These are phyloP conservation scores for Endogone sp. DNA, from an alignment of 192 early-diverging fungal species.

Conservation along the genomic window DNA sequence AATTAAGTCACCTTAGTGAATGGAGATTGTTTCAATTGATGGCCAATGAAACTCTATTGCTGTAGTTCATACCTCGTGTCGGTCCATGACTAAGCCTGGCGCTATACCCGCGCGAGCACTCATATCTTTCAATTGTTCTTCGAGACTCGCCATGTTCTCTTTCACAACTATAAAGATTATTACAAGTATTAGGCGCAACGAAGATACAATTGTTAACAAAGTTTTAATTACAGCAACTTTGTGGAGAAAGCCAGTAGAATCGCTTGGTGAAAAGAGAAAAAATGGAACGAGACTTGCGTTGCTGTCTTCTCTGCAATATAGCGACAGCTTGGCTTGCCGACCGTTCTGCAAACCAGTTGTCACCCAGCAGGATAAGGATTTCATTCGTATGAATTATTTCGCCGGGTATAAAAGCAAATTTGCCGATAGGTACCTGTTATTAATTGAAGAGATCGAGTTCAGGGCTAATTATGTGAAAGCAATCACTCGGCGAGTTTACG, in stretches of 20 bases:
- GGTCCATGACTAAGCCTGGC: constrained; percentile 5
- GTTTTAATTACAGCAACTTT: not conserved
- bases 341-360: constrained; percentile 87
- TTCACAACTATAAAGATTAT: constrained; percentile 47
- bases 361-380: constrained; percentile 81
- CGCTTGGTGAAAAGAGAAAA: not conserved
- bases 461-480: not conserved
- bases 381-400: constrained; percentile 91
- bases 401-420: constrained; percentile 84
- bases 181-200: no score
- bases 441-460: not conserved
- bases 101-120: constrained; percentile 20
- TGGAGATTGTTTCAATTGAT: not conserved
- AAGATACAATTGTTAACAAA: no score
- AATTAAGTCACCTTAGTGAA: no score
- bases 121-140: constrained; percentile 44
- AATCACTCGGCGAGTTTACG: not conserved
- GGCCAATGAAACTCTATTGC: not conserved
- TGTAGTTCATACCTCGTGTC: constrained; percentile 9
- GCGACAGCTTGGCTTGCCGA: constrained; percentile 69
- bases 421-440: constrained; percentile 72
- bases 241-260: constrained; percentile 1
- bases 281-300: constrained; percentile 58
- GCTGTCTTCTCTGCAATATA: constrained; percentile 65
- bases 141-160: constrained; percentile 40